A percentile compares a stretch with the other conserved stretches of the same genome.
phyloP scores from a whole-genome alignment of 2,329 filamentous ascomycete genomes.

The Fusarium virguliforme region DNA sequence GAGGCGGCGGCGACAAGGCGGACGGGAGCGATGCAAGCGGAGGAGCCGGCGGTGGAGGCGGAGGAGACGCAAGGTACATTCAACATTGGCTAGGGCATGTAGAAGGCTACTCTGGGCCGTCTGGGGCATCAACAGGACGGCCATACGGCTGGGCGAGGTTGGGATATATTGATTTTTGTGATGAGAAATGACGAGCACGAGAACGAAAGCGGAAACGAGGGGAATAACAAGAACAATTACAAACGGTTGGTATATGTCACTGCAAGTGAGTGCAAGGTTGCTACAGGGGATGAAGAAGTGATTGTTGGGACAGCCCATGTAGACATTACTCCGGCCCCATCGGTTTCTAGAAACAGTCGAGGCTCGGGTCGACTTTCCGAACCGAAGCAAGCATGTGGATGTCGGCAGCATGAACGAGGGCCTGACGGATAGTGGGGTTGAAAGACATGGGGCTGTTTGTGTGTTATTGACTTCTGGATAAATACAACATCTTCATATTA shows the following conservation, averaged over 20 bases:
- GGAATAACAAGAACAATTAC: conserved; percentile 14
- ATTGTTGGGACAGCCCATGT: background rate
- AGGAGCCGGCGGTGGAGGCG: conserved; percentile 23
- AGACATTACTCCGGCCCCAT: background rate
- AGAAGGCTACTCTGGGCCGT: conserved; percentile 31
- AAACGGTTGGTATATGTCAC: too few species aligned
- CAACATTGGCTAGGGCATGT: conserved; percentile 42
- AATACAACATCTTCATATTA: background rate
- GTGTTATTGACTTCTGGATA: background rate
- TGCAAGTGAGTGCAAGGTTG: background rate
- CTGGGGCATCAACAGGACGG: conserved; percentile 23
- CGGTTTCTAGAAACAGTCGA: conserved; percentile 9
- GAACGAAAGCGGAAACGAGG: conserved; percentile 21
- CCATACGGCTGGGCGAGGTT: conserved; percentile 27
- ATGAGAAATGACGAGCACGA: conserved; percentile 42
- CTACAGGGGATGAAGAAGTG: background rate
- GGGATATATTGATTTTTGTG: conserved; percentile 20
- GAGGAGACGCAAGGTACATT: conserved; percentile 32
- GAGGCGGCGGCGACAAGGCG: conserved; percentile 31
- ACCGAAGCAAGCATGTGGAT: conserved; percentile 10
- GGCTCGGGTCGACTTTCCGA: conserved; percentile 15
- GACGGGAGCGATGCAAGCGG: conserved; percentile 23
- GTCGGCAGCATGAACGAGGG: background rate
- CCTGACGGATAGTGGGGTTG: background rate
- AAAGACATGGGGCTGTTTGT: background rate